Evolutionary conservation across 164 flowering plant species (phyloP).

Genomic region (Echeveria elegans): DNA sequence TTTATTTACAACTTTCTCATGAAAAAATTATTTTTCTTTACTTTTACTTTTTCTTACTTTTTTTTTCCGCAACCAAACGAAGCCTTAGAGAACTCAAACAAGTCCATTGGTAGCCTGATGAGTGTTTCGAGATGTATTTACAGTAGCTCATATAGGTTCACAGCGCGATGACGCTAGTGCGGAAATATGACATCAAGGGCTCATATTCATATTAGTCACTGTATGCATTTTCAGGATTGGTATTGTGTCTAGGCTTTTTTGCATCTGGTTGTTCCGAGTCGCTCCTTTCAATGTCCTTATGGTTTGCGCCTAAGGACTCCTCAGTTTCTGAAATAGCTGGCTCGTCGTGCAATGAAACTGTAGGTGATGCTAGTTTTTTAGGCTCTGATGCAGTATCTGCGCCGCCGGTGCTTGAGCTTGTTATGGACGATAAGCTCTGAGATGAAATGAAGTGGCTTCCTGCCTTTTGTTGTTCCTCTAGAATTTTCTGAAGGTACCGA

Average conservation of each 20-base stretch:
- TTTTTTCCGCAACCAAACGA: too few species aligned
- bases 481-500: constrained; percentile 43
- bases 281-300: not conserved
- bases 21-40: too few species aligned
- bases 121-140: too few species aligned
- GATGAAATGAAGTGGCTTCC: constrained; percentile 21
- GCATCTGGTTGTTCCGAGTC: not conserved
- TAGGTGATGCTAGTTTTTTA: constrained; percentile 14
- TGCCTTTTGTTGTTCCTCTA: constrained; percentile 51
- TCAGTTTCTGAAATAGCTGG: constrained; percentile 20
- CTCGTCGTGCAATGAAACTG: constrained; percentile 10
- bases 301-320: not conserved
- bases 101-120: too few species aligned
- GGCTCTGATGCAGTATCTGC: constrained; percentile 17
- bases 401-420: constrained; percentile 5
- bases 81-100: too few species aligned
- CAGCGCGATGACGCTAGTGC: not conserved
- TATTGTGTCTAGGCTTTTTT: constrained; percentile 1
- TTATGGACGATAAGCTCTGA: constrained; percentile 15
- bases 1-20: too few species aligned
- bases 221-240: not conserved
- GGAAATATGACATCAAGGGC: not conserved
- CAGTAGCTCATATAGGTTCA: not conserved
- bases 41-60: too few species aligned
- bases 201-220: not conserved